Evolutionary conservation across 208 protist genomes (phyloP).

Genomic region (Herpetomonas samuelpessoai): DNA sequence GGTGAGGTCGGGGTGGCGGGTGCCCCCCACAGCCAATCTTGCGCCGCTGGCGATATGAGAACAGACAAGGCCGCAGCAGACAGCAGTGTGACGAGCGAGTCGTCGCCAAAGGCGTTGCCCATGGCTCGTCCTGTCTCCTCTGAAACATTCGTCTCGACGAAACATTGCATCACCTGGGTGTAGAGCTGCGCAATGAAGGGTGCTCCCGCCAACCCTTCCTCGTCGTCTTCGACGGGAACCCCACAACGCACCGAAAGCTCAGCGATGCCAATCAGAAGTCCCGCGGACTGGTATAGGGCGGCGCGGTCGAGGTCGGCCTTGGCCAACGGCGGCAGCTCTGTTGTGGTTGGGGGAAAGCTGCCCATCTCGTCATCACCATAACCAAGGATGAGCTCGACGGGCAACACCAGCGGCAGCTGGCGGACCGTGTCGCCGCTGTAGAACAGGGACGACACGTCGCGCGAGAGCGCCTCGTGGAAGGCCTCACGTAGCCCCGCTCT

Average conservation of each 20-base stretch:
- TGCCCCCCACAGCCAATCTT: conserved; percentile 27
- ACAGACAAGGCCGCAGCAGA: conserved; percentile 28
- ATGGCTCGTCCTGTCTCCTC: no score
- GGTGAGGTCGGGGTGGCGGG: no score
- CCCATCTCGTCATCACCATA: not conserved
- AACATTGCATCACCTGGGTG: not conserved
- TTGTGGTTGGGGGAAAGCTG: not conserved
- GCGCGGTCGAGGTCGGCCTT: conserved; percentile 4
- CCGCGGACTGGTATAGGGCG: conserved; percentile 25
- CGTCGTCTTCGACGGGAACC: not conserved
- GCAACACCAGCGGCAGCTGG: not conserved
- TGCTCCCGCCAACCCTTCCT: not conserved
- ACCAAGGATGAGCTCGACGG: not conserved
- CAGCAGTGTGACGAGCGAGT: conserved; percentile 47
- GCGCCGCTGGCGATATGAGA: conserved; percentile 20
- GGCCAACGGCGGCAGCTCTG: not conserved
- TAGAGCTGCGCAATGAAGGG: not conserved
- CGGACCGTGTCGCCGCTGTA: no score
- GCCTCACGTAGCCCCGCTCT: conserved; percentile 29
- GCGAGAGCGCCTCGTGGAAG: conserved; percentile 10
- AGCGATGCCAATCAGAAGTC: conserved; percentile 9
- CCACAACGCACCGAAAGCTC: not conserved
- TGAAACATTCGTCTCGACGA: no score
- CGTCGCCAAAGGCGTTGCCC: conserved; percentile 60
- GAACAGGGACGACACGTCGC: no score